Percentiles rank a stretch among this genome's conserved stretches.
Conservation (phyloP, 140 eudicot genomes). For the Cichorium intybus region DNA sequence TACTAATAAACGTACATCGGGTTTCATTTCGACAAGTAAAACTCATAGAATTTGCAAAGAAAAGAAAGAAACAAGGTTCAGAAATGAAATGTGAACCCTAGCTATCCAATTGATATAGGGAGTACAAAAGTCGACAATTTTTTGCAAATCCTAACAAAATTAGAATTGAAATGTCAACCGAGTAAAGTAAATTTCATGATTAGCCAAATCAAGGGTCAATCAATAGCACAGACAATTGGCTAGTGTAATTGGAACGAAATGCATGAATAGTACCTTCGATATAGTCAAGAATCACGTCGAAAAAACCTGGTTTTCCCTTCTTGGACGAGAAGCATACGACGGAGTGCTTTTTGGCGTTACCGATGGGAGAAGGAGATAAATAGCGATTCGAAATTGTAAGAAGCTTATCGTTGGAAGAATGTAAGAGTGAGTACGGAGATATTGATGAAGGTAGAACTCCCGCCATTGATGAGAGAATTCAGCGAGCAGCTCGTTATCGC, state of each 20-base stretch:
- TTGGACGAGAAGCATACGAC: constrained; percentile 59
- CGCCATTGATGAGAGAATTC: constrained; percentile 41
- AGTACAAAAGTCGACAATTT: neutral
- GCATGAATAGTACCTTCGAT: constrained; percentile 64
- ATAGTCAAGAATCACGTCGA: constrained; percentile 90
- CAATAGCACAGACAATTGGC: neutral
- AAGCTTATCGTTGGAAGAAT: constrained; percentile 9
- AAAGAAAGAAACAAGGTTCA: no score
- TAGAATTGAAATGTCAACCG: neutral
- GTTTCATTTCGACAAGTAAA: neutral
- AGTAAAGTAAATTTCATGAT: neutral
- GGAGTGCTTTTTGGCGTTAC: constrained; percentile 24
- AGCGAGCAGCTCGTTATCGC: constrained; percentile 9
- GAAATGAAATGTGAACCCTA: neutral
- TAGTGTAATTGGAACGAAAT: neutral
- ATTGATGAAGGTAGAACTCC: constrained; percentile 41
- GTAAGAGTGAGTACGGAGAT: constrained; percentile 29
- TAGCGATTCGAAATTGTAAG: neutral
- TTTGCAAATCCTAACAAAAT: neutral
- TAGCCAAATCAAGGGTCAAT: neutral
- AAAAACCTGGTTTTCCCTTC: constrained; percentile 62
- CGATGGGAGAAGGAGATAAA: constrained; percentile 1
- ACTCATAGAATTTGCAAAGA: neutral
- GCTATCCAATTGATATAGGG: neutral
- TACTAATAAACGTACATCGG: neutral